Percentiles rank a stretch among this genome's conserved stretches.
These are phyloP conservation scores for Pseudogymnoascus sp. DNA, from an alignment of 2,329 filamentous ascomycete species.

Conservation along the genomic window DNA sequence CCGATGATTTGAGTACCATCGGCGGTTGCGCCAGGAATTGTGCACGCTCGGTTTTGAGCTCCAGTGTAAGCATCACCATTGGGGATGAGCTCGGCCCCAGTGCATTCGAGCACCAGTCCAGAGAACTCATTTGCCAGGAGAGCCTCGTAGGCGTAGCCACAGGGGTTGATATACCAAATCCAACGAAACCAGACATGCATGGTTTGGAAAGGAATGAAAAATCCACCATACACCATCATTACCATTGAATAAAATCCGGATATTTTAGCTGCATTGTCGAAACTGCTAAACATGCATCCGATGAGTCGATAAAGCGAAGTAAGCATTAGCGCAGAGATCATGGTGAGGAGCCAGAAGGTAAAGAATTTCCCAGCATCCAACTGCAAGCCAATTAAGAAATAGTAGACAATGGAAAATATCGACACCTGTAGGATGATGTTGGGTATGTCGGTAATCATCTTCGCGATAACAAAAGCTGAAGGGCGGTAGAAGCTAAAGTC, in stretches of 20 bases:
- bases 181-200: slow-evolving; percentile 60
- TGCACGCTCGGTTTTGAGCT: slow-evolving; percentile 42
- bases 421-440: slow-evolving; percentile 52
- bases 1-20: slow-evolving; percentile 46
- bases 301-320: slow-evolving; percentile 51
- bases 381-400: slow-evolving; percentile 57
- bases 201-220: slow-evolving; percentile 52
- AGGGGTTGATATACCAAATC: slow-evolving; percentile 59
- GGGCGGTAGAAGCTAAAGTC: slow-evolving; percentile 52
- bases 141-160: slow-evolving; percentile 63
- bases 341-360: slow-evolving; percentile 51
- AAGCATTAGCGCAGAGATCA: slow-evolving; percentile 47
- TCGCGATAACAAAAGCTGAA: slow-evolving; percentile 50
- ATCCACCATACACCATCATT: slow-evolving; percentile 56
- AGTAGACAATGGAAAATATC: slow-evolving; percentile 49
- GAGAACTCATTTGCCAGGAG: slow-evolving; percentile 67
- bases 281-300: slow-evolving; percentile 48
- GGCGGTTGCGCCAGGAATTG: slow-evolving; percentile 45
- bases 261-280: slow-evolving; percentile 53
- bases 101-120: slow-evolving; percentile 44
- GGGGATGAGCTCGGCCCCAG: slow-evolving; percentile 43
- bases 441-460: slow-evolving; percentile 48
- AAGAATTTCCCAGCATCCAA: slow-evolving; percentile 49
- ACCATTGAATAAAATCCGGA: slow-evolving; percentile 44
- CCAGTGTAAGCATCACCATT: slow-evolving; percentile 41